Evolutionary conservation across 2,329 filamentous ascomycete genomes (phyloP).

Genomic region (Microsporum audouinii): DNA sequence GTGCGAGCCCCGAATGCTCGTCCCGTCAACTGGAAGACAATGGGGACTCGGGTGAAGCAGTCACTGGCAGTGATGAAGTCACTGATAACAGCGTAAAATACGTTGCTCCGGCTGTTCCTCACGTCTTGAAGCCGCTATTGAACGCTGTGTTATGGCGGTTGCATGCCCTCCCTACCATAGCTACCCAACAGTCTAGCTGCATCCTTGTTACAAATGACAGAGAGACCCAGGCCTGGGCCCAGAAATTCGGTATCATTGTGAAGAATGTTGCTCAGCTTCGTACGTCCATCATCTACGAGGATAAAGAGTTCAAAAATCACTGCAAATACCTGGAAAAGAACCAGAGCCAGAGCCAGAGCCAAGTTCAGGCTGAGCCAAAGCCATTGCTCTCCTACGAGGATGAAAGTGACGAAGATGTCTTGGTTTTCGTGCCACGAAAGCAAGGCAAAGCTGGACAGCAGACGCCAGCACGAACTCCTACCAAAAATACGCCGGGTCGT

Average conservation of each 20-base stretch:
- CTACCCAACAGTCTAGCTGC: conserved; percentile 26
- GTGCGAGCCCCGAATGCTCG: conserved; percentile 35
- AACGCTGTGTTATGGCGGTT: conserved; percentile 38
- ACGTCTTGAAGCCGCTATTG: conserved; percentile 32
- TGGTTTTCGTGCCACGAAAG: conserved; percentile 37
- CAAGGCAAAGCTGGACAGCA: conserved; percentile 27
- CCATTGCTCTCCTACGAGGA: conserved; percentile 36
- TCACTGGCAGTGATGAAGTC: conserved; percentile 19
- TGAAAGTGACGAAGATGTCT: conserved; percentile 39
- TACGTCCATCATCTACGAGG: conserved; percentile 37
- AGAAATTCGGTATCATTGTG: conserved; percentile 37
- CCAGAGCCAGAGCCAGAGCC: conserved; percentile 16
- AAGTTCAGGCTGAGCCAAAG: conserved; percentile 22
- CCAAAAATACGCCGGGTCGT: conserved; percentile 19
- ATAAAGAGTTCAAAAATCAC: conserved; percentile 35
- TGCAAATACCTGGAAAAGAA: conserved; percentile 38
- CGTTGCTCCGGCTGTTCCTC: conserved; percentile 29
- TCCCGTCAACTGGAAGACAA: conserved; percentile 20
- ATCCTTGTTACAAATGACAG: conserved; percentile 37
- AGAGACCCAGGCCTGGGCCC: conserved; percentile 34
- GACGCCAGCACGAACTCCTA: conserved; percentile 18
- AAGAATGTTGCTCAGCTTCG: conserved; percentile 40
- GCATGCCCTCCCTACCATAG: conserved; percentile 24
- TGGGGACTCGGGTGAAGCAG: conserved; percentile 16
- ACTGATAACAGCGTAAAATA: conserved; percentile 25